Base-by-base conservation (phyloP, 2,329 filamentous ascomycete genomes). In the Mycosphaerella sp. region DNA sequence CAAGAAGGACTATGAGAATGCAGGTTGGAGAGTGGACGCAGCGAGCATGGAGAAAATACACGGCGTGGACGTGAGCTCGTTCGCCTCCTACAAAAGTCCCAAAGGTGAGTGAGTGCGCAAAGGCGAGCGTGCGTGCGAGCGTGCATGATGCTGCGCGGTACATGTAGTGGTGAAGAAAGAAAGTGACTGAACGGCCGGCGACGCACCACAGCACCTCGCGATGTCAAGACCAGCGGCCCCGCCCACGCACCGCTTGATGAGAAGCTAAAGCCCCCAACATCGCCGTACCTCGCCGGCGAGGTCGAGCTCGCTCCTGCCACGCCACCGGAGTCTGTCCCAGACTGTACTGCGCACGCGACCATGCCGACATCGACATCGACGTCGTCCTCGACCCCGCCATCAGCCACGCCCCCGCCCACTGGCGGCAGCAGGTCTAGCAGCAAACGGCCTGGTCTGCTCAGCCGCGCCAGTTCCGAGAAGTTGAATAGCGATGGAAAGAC, bases 371-470 rank as follows among this genome's bases (percentile, higher is more conserved):
- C 30, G 30, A 6, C 30, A 1, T 13, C 30, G n/a, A 34, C 21
- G 5, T 25, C 21, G 21, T 25, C 21, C 21, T 25, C 21, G 21
- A n/a, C 30, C 30, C 13, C 30, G 30, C 10, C 30, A 13, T n/a
- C 30, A 34, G 30, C 30, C 10, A 34, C 21, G 21, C 21, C 56
- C 21, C 62, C 58, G 2, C 45, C 58, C 21, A 28, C 49, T 32
- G n/a, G 27, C 16, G 16, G 35, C 30, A 30, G 27, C 18, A 43
- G 18, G 14, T 56, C 8, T 44, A 43, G 25, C 52, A 56, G 28
- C 13, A 62, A 62, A 57, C 69, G 74, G 32, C 74, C 74, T 8
- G 60, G 66, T 35, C 59, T 77, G 51, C 66, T 75, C 27, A 65
- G 64, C 58, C 71, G 74, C 50, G 59, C 56, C 36, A 72, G 68